These are phyloP conservation scores for Graphilbum ipis-grandicollis DNA, from an alignment of 2,329 filamentous ascomycete species.

Conservation along the genomic window DNA sequence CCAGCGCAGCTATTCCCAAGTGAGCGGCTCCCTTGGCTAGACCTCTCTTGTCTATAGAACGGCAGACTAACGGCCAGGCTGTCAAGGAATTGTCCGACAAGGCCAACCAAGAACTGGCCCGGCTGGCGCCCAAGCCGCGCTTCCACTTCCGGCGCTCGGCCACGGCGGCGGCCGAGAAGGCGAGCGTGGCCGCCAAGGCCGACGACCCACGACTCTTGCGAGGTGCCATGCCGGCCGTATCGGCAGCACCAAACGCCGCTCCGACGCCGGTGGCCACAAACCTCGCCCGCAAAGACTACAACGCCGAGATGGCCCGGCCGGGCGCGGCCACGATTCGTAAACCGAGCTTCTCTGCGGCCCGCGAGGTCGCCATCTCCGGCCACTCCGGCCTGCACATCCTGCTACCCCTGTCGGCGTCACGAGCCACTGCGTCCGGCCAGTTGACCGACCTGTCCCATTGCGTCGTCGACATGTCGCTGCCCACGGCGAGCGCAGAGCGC, in stretches of 20 bases:
- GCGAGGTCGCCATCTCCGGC: conserved; percentile 46
- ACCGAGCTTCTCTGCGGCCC: conserved; percentile 45
- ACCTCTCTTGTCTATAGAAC: too few relatives aligned
- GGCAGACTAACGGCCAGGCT: too few relatives aligned
- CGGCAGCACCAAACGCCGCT: neutral
- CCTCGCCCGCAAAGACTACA: conserved; percentile 32
- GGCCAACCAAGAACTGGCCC: conserved; percentile 50
- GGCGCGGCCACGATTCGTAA: conserved; percentile 28
- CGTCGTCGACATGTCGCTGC: conserved; percentile 64
- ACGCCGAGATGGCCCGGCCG: conserved; percentile 31
- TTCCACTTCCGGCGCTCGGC: conserved; percentile 55
- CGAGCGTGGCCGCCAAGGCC: conserved; percentile 13
- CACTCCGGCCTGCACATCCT: conserved; percentile 59
- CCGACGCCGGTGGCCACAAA: conserved; percentile 15
- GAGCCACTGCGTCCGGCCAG: conserved; percentile 56
- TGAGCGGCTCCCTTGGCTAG: conserved; percentile 19
- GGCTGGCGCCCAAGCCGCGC: conserved; percentile 55
- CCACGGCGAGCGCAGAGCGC: conserved; percentile 23
- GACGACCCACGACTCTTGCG: conserved; percentile 24
- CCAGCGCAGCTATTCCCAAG: conserved; percentile 69
- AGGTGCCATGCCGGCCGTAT: neutral
- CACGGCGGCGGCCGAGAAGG: neutral
- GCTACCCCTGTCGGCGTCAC: conserved; percentile 51
- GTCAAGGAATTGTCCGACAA: conserved; percentile 70
- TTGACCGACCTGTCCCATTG: conserved; percentile 53